Base-by-base conservation (phyloP, 2,329 filamentous ascomycete genomes). In the Aureobasidium melanogenum region DNA sequence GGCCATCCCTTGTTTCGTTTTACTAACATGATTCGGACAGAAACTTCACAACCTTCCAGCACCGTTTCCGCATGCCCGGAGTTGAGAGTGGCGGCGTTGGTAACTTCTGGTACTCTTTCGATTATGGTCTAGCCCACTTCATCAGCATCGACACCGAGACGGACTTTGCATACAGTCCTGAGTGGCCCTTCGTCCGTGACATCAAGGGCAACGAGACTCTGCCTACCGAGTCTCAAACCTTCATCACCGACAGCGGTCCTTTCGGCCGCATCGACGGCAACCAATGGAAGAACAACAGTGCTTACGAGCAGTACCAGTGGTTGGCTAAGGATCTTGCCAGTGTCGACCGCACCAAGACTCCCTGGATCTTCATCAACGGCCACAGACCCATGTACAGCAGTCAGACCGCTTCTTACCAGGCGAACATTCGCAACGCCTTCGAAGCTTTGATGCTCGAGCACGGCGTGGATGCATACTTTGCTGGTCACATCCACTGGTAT, bases 41-140 rank as follows among this genome's bases (percentile, higher is more conserved):
- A 58, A 80, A 80, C 70, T 80, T 77, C 69, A 81, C 79, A n/a
- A 74, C 77, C 6, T 80, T 72, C 68, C 76, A 80, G 65, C 70
- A 81, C 68, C 78, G 79, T 47, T 82, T 81, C 73, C 74, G 75
- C 57, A 81, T 81, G 77, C 77, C 79, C 1, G 79, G 79, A 26
- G 63, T 66, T 1, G 78, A 81, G 64, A 73, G 72, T 10, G 76
- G 76, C 4, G 79, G 79, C 36, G 77, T 80, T 10, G 72, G 76
- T 57, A 81, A 80, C 73, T 78, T 81, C 66, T 81, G 79, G 79
- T 81, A 82, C 69, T 80, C 76, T 1, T 82, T 81, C 65, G 79
- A 82, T 71, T 81, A 81, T 64, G 79, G 79, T 26, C 70, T 80
- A n/a, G 79, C 76, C 2, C 79, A 82, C 66, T 81, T 81, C 62